Conservation (phyloP, 2,329 filamentous ascomycete genomes). For the Diaporthe vaccinii region DNA sequence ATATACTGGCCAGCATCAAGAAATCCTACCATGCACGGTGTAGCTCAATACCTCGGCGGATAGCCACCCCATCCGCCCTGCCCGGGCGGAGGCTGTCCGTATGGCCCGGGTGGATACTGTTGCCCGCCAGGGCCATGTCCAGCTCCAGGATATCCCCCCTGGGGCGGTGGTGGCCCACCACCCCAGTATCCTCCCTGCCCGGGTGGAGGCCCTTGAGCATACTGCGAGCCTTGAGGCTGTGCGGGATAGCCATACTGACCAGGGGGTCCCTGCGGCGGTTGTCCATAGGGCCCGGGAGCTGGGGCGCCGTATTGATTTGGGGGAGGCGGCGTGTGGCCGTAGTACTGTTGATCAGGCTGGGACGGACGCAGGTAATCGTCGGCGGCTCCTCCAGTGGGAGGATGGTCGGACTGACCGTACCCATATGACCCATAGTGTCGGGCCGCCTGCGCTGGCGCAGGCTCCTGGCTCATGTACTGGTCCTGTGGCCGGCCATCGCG, state of each 20-base stretch:
- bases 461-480: conserved; percentile 44
- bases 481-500: conserved; percentile 53
- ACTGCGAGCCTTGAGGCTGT: conserved; percentile 48
- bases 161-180: conserved; percentile 34
- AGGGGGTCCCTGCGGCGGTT: conserved; percentile 41
- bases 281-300: conserved; percentile 45
- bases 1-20: neutral
- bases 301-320: conserved; percentile 48
- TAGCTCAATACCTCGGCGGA: conserved; percentile 28
- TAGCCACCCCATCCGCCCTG: conserved; percentile 37
- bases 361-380: conserved; percentile 40
- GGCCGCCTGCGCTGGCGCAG: conserved; percentile 41
- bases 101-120: conserved; percentile 32
- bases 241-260: conserved; percentile 45
- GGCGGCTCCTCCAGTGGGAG: conserved; percentile 36
- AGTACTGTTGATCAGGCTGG: conserved; percentile 42
- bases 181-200: conserved; percentile 35
- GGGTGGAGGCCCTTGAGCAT: conserved; percentile 44
- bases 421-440: conserved; percentile 40
- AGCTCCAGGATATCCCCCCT: conserved; percentile 37
- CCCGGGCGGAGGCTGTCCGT: conserved; percentile 36
- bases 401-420: conserved; percentile 25
- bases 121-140: conserved; percentile 37
- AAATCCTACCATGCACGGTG: neutral
- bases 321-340: conserved; percentile 49